Evolutionary conservation across 73 alveolate genomes (phyloP).

Genomic region (Tetrahymena borealis): DNA sequence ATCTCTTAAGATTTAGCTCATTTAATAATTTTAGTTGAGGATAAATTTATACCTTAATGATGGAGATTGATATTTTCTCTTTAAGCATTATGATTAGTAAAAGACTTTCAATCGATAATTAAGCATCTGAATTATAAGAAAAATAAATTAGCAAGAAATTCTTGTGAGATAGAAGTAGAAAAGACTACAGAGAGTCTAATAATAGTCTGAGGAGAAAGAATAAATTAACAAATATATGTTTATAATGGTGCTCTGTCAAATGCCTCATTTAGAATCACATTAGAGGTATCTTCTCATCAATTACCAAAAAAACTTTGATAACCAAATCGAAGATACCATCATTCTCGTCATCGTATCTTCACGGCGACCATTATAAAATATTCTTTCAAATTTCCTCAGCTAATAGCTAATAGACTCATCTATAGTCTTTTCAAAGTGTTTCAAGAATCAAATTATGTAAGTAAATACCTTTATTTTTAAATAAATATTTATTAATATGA

Average conservation of each 20-base stretch:
- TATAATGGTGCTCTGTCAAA: conserved; percentile 1
- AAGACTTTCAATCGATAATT: no score
- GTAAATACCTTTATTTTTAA: no score
- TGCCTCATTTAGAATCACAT: background rate
- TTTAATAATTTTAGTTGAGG: background rate
- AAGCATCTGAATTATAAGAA: background rate
- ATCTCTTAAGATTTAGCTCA: background rate
- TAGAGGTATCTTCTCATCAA: background rate
- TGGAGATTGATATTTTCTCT: background rate
- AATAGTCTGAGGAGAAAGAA: background rate
- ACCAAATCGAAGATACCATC: background rate
- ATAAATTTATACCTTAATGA: background rate
- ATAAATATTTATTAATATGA: no score
- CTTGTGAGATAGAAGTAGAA: background rate
- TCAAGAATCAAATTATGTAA: background rate
- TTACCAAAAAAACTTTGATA: background rate
- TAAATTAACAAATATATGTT: background rate
- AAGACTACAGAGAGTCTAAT: background rate
- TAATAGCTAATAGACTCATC: background rate
- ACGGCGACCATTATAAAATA: background rate
- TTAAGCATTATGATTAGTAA: no score
- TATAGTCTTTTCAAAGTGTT: background rate
- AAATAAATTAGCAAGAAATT: background rate
- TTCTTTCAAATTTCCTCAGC: background rate
- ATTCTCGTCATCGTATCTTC: conserved; percentile 1